phyloP scores from a whole-genome alignment of 2,329 filamentous ascomycete genomes.

The Fusarium sp. region DNA sequence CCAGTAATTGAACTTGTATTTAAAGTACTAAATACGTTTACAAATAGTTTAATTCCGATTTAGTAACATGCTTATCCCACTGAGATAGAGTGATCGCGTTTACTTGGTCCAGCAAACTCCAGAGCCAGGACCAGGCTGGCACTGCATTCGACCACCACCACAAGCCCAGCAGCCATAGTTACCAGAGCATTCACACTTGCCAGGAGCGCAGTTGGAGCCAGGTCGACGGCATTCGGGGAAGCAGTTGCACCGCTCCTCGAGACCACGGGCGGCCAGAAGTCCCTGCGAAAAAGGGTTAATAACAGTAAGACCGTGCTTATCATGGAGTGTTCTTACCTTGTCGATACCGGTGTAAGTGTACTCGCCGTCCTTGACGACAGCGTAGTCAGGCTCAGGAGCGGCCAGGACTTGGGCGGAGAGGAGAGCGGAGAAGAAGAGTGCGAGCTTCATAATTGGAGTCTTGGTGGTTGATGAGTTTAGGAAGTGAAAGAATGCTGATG shows the following conservation, averaged over 20 bases:
- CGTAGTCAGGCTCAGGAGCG: slow-evolving; percentile 1
- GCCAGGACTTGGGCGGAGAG: slow-evolving; percentile 7
- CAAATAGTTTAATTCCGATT: no score
- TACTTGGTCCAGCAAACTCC: neutral
- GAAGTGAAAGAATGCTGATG: neutral
- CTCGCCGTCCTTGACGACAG: slow-evolving; percentile 1
- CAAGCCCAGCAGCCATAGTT: slow-evolving; percentile 22
- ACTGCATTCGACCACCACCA: slow-evolving; percentile 13
- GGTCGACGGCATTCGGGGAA: neutral
- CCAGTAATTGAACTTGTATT: neutral
- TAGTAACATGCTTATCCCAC: neutral
- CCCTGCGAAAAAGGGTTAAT: neutral
- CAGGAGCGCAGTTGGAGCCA: neutral
- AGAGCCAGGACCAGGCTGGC: neutral
- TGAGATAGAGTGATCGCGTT: neutral
- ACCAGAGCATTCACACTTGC: slow-evolving; percentile 14
- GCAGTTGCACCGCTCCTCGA: slow-evolving; percentile 8
- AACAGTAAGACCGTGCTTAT: neutral
- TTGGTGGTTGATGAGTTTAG: neutral
- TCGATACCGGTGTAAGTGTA: slow-evolving; percentile 15
- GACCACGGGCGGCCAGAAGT: slow-evolving; percentile 9
- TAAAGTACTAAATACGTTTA: neutral
- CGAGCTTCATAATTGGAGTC: slow-evolving; percentile 8
- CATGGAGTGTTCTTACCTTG: neutral
- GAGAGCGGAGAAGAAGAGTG: slow-evolving; percentile 1